Base-by-base conservation (phyloP, 1,139 yeast genomes). In the Meyerozyma athensensis region DNA sequence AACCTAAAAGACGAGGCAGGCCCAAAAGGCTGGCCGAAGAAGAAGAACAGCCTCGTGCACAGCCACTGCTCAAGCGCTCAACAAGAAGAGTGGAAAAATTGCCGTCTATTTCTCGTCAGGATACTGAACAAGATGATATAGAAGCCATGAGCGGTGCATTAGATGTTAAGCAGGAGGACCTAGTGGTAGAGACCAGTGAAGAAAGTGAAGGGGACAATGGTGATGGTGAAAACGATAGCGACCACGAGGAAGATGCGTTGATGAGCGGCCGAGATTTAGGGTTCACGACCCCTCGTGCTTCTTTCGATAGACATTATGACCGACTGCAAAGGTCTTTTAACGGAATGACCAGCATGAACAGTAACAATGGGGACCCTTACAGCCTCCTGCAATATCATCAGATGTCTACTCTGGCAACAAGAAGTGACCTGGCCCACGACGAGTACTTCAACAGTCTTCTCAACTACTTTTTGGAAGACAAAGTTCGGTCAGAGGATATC, bases 1-100 rank as follows among this genome's bases (percentile, higher is more conserved):
- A 56, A 12, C 68, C 72, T 5, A 61, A 58, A 41, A 72, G 69
- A 45, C 53, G 78, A 43, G 78, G 77, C 7, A 52, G 79, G 37
- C 77, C 79, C 3, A 70, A 64, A 51, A 53, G 78, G 41, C 61
- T 58, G 5, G 49, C 43, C 10, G 20, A 17, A n/a, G 20, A 13
- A 13, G 14, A 31, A 16, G 34, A 33, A 30, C 20, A 31, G 12
- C 26, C 22, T 14, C 18, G 16, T 26, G 13, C 17, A n/a, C 28
- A 24, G 12, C 36, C 40, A 7, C 20, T 36, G 19, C 33, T 33
- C n/a, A 30, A 26, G 13, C 33, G 33, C 24, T 16, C 23, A 24
- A 40, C 49, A 2, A 43, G 44, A 9, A 37, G 45, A 4, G 36
- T 40, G 4, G 40, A 43, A 3, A 40, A 38, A 7, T 41, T 54